Evolutionary conservation across 23 red algal genomes (phyloP).

Genomic region (Cyanidium caldarium): DNA sequence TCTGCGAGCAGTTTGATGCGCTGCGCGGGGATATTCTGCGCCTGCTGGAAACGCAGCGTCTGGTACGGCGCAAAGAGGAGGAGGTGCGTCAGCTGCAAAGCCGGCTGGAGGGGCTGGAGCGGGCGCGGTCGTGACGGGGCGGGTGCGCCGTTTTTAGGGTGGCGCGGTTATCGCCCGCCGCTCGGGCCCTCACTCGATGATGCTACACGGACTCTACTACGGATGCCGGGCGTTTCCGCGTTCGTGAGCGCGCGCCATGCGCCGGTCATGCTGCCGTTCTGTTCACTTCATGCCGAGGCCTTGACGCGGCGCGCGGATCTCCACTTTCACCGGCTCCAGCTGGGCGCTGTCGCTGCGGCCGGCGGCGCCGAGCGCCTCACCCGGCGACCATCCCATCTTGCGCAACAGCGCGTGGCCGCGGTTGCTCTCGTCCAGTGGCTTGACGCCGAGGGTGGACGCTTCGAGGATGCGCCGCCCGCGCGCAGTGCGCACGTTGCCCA

Average conservation of each 20-base stretch:
- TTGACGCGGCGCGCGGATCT: neutral
- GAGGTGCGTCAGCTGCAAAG: constrained; percentile 28
- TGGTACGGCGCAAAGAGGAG: constrained; percentile 70
- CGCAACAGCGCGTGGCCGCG: neutral
- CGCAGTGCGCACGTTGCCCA: neutral
- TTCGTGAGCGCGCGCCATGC: no score
- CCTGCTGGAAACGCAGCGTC: constrained; percentile 50
- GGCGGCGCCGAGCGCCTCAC: neutral
- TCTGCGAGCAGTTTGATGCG: constrained; percentile 81
- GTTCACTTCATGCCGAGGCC: no score
- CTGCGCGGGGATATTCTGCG: constrained; percentile 54
- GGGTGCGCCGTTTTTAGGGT: no score
- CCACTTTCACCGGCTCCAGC: neutral
- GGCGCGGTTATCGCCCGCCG: no score
- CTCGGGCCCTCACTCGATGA: no score
- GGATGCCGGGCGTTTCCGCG: no score
- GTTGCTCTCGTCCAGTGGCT: neutral
- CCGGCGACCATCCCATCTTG: neutral
- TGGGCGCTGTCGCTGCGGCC: neutral
- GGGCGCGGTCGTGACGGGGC: neutral
- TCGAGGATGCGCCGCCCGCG: neutral
- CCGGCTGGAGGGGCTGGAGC: neutral
- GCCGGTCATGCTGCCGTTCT: no score
- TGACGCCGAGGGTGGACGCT: neutral
- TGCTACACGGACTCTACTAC: no score